Evolutionary conservation across 371 early-diverging fungal genomes (phyloP), one percentile per base, ranked within the genome.

Genomic region (Mortierella sp.): DNA sequence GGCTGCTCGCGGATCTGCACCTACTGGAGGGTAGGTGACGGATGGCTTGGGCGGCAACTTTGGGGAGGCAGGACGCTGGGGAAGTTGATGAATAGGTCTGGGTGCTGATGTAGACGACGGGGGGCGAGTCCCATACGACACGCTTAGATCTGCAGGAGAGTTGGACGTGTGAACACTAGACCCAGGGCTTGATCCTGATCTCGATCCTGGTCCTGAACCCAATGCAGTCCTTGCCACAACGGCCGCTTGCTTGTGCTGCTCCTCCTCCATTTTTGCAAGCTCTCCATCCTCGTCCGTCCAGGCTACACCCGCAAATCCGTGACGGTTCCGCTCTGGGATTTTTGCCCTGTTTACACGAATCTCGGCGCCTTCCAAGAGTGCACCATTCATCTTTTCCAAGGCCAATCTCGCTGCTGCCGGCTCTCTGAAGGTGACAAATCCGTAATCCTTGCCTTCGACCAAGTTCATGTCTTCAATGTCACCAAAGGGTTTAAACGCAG

Each of bases 321-420:
- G 81, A 18, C 84, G 84, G 43, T 87, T 87, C 49, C 87, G 69
- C 62, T 87, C 87, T 23, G 87, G 87, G 63, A 87, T 85, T 61
- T 85, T 87, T 21, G 87, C 87, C 23, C 87, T 84, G 47, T 87
- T 87, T 52, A 87, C 87, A 78, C 83, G 83, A 34, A 87, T 87
- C 34, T 67, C 74, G 24, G 72, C 78, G 0, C 82, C 74, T 14
- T 85, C 87, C 16, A 87, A 18, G 28, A 80, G 58, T 8, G 73
- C 78, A 10, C 85, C 85, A 43, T 87, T 81, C 84, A 87, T 84
- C 58, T 65, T 79, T 41, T 80, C 78, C 27, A 87, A 76, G 8
- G 87, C 87, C 38, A 61, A 67, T 43, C 82, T 60, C 16, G 87
- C 87, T 21, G 80, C 79, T 26, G 72, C 68, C 3, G 82, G 81